These are phyloP conservation scores for Gracilaria vermiculophylla DNA, from an alignment of 23 red algal genomes.

Conservation along the genomic window DNA sequence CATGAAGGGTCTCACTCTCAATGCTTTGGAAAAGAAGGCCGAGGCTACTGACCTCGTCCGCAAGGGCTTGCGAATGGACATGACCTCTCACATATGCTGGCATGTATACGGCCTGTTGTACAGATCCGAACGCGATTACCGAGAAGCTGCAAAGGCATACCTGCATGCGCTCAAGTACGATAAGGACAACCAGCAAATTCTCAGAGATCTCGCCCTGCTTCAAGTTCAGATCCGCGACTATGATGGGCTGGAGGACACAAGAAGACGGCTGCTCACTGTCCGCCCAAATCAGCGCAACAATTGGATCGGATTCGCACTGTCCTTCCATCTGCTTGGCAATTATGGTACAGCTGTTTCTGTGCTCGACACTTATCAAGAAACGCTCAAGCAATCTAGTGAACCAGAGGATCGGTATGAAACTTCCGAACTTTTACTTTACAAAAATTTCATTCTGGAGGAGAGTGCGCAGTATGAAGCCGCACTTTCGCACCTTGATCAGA, in stretches of 20 bases:
- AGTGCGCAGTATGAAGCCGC: conserved; percentile 40
- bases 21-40: conserved; percentile 72
- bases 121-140: conserved; percentile 88
- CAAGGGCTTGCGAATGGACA: conserved; percentile 70
- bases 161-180: conserved; percentile 85
- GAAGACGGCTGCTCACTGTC: conserved; percentile 70
- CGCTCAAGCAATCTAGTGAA: conserved; percentile 56
- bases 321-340: conserved; percentile 80
- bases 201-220: conserved; percentile 89
- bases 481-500: conserved; percentile 68
- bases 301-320: conserved; percentile 92
- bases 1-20: conserved; percentile 88
- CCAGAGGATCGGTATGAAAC: conserved; percentile 65
- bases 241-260: conserved; percentile 78
- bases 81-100: conserved; percentile 94
- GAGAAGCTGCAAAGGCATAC: conserved; percentile 90
- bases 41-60: conserved; percentile 90
- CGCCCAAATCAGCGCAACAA: conserved; percentile 70
- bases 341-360: conserved; percentile 70
- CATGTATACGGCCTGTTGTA: conserved; percentile 93
- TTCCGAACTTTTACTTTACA: conserved; percentile 75
- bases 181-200: conserved; percentile 86
- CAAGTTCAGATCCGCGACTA: conserved; percentile 96
- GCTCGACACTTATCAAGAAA: conserved; percentile 73
- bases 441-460: conserved; percentile 77